Percentiles rank a stretch among this genome's conserved stretches.
Evolutionary conservation across 148 eudicot species (phyloP).

Genomic region (Persicaria maculosa): DNA sequence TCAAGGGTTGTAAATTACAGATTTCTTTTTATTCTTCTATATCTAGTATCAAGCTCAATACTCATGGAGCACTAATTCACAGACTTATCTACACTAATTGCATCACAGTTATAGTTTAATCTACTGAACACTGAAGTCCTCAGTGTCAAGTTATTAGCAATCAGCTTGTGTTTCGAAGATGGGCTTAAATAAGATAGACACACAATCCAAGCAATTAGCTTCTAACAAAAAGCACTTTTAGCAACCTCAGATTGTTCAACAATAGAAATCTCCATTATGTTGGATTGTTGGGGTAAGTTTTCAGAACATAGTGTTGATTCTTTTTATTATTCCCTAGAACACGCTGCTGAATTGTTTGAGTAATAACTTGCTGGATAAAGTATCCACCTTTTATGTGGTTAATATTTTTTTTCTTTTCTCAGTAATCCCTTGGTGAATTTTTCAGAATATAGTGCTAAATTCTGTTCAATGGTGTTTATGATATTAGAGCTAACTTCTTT

Average conservation of each 20-base stretch:
- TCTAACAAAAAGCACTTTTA: not conserved
- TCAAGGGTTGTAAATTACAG: not conserved
- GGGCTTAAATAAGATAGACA: not conserved
- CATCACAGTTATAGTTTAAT: not conserved
- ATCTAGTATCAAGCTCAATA: not conserved
- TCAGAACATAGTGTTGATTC: no score
- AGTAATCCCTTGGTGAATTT: no score
- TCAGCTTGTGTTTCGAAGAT: not conserved
- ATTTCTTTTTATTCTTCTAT: not conserved
- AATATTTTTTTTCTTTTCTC: no score
- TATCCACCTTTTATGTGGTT: no score
- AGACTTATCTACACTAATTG: not conserved
- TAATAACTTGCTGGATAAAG: no score
- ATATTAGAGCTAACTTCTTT: no score
- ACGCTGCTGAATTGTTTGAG: no score
- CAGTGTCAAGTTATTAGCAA: not conserved
- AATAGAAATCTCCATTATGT: no score
- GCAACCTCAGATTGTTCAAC: not conserved
- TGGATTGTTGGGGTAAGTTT: no score
- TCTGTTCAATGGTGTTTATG: no score
- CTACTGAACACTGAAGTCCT: not conserved
- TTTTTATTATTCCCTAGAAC: no score
- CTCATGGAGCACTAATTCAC: not conserved
- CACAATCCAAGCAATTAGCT: not conserved
- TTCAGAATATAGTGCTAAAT: no score